These are phyloP conservation scores for Cyclostephanos invisitatus DNA, from an alignment of 108 stramenopile species.

Conservation along the genomic window DNA sequence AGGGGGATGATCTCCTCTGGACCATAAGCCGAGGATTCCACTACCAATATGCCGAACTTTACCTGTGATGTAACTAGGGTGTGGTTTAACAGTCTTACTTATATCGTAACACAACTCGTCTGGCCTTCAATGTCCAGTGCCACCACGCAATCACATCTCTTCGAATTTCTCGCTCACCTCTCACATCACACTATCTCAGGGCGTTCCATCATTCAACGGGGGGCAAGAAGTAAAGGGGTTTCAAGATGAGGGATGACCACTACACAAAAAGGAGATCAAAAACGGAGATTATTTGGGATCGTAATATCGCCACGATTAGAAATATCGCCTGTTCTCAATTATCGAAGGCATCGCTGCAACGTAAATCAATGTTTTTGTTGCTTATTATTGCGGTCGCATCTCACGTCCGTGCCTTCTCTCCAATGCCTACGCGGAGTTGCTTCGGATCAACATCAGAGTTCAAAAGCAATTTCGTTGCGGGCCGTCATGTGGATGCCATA, in stretches of 20 bases:
- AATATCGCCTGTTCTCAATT: not conserved
- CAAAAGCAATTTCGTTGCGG: not conserved
- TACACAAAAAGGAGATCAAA: not conserved
- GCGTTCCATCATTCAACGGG: too few relatives aligned
- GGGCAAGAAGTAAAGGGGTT: too few relatives aligned
- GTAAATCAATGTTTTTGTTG: not conserved
- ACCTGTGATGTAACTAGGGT: too few relatives aligned
- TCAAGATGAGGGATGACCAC: not conserved
- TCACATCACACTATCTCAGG: too few relatives aligned
- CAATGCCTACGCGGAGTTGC: not conserved
- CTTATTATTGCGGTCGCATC: not conserved
- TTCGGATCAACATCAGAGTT: not conserved
- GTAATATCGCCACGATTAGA: not conserved
- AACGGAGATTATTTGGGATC: not conserved
- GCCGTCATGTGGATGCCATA: not conserved
- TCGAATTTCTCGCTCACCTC: too few relatives aligned
- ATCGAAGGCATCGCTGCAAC: not conserved
- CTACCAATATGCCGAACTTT: too few relatives aligned
- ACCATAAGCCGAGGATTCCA: not conserved
- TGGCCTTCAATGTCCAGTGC: too few relatives aligned
- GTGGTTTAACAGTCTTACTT: too few relatives aligned
- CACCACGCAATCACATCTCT: too few relatives aligned
- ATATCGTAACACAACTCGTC: too few relatives aligned
- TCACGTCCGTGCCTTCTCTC: not conserved
- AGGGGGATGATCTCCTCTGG: not conserved